Evolutionary conservation across 495 filamentous ascomycete species (phyloP).

Genomic region (Bombardia bombarda): DNA sequence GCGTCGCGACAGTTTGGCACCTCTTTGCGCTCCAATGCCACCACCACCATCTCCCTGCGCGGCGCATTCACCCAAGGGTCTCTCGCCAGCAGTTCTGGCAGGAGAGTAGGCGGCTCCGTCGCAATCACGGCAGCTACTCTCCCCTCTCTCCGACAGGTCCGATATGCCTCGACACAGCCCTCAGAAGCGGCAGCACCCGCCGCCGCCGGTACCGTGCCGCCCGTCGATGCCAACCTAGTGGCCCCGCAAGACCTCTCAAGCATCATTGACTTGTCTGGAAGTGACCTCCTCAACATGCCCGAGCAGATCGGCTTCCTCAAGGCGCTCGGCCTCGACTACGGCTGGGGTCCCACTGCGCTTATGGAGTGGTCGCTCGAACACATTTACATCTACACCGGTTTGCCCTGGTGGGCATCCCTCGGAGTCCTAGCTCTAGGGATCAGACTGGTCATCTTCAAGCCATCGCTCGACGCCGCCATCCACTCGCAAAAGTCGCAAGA

Average conservation of each 20-base stretch:
- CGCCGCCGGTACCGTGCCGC: conserved; percentile 2
- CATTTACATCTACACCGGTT: conserved; percentile 60
- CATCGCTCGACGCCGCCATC: conserved; percentile 52
- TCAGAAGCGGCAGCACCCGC: conserved; percentile 1
- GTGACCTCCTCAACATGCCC: conserved; percentile 44
- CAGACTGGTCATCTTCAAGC: conserved; percentile 57
- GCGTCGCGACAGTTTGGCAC: conserved; percentile 23
- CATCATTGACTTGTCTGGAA: conserved; percentile 29
- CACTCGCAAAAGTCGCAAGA: conserved; percentile 46
- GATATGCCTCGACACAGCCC: conserved; percentile 27
- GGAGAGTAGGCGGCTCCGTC: conserved; percentile 15
- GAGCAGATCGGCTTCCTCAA: conserved; percentile 78
- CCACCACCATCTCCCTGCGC: not conserved
- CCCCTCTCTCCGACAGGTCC: conserved; percentile 13
- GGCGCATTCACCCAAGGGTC: not conserved
- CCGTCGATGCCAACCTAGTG: not conserved
- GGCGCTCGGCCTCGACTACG: conserved; percentile 75
- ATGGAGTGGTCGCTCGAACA: conserved; percentile 75
- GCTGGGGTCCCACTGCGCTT: conserved; percentile 62
- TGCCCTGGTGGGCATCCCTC: conserved; percentile 80
- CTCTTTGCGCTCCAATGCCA: conserved; percentile 12
- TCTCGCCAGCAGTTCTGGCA: too few species aligned
- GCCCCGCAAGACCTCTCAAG: conserved; percentile 7
- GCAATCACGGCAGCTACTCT: conserved; percentile 7
- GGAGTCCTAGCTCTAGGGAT: conserved; percentile 52